Evolutionary conservation across 495 filamentous ascomycete species (phyloP), one percentile per base, ranked within the genome.

Genomic region (Mycothermus thermophilus): DNA sequence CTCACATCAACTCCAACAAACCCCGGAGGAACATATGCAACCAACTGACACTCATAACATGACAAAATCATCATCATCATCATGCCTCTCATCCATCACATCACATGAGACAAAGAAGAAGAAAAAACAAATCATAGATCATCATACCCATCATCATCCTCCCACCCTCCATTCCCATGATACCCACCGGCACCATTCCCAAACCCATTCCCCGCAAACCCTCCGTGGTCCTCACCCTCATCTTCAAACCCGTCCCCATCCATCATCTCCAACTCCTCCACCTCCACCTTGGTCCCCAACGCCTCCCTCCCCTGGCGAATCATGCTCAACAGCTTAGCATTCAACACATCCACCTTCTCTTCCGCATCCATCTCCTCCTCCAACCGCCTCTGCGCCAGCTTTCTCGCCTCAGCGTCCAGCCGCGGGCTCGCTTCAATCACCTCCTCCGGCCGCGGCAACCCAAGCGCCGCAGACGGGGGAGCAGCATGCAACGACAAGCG

Each of bases 241-340:
- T 25, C 22, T 6, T 25, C 22, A 25, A 25, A 6, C 22, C 66
- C 46, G 77, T 72, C 26, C 79, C 60, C 35, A 21, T 30, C n/a
- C 42, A 79, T 64, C 40, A 22, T n/a, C n/a, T 44, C 48, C 16
- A 32, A 25, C 34, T 94, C 67, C 47, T 83, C 77, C 16, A 96
- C 69, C 48, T 83, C 78, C 12, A 85, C 65, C 32, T 64, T 86
- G 21, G 83, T 80, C 8, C 82, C 84, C 14, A 95, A 48, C 9
- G 90, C 90, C 48, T 90, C 81, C 50, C 77, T 80, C 0, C 85
- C 90, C 53, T 95, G 77, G 6, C 76, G 57, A 27, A 97, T 93
- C 82, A 97, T 83, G 20, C 69, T 75, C 46, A 79, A 72, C 17
- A 95, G 58, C 46, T 77, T 75, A 24, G 72, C 65, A 48, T 88